phyloP scores from a whole-genome alignment of 805 yeast species.

The Clavispora fructus region DNA sequence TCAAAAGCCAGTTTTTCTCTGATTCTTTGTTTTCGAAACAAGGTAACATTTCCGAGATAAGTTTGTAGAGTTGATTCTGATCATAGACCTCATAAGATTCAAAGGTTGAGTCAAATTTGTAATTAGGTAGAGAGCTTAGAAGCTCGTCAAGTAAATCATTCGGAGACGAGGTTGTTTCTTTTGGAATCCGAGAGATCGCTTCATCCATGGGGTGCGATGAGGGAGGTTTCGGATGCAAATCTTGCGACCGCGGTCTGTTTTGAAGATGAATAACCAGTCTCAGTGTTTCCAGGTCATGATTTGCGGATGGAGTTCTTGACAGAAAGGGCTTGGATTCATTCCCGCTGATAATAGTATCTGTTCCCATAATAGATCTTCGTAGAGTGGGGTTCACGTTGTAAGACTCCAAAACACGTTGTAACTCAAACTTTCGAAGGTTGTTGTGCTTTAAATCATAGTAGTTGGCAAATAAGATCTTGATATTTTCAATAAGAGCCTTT shows the following conservation, averaged over 20 bases:
- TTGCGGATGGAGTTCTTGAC: not conserved
- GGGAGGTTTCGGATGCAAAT: not conserved
- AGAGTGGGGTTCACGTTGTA: constrained; percentile 24
- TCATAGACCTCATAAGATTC: constrained; percentile 24
- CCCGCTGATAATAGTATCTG: constrained; percentile 4
- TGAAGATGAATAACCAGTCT: not conserved
- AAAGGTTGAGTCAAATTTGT: constrained; percentile 35
- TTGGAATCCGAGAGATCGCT: not conserved
- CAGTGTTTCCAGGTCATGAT: not conserved
- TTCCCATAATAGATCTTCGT: constrained; percentile 16
- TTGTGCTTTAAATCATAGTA: constrained; percentile 27
- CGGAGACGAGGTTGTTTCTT: not conserved
- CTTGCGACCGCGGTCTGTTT: not conserved
- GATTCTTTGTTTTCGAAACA: constrained; percentile 72
- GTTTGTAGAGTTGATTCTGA: constrained; percentile 15
- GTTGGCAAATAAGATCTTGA: constrained; percentile 18
- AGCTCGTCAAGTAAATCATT: constrained; percentile 3
- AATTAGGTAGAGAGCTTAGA: constrained; percentile 22
- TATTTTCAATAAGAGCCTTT: constrained; percentile 13
- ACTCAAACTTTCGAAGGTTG: constrained; percentile 41
- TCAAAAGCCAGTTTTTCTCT: constrained; percentile 75
- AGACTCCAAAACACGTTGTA: constrained; percentile 35
- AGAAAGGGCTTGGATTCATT: not conserved
- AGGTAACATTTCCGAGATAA: constrained; percentile 16
- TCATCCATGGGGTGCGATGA: not conserved